A percentile compares a stretch with the other conserved stretches of the same genome.
These are phyloP conservation scores for Boechera retrofracta DNA, from an alignment of 345 rosid genomes.

Conservation along the genomic window DNA sequence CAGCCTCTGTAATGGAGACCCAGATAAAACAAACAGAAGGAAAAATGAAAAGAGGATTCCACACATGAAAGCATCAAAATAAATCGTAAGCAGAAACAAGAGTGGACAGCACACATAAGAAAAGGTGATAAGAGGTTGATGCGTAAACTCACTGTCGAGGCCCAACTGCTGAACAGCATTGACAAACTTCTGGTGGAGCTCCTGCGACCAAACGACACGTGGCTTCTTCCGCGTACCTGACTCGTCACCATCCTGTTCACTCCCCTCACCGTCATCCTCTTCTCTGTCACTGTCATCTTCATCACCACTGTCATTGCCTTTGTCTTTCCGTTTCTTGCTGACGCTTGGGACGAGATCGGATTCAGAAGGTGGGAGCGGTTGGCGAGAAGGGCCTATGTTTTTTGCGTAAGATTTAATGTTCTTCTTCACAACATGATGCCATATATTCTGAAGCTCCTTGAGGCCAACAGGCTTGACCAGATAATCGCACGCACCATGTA, in stretches of 20 bases:
- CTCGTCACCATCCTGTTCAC: constrained; percentile 68
- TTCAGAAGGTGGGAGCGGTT: constrained; percentile 24
- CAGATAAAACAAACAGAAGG: constrained; percentile 7
- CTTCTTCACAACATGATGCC: constrained; percentile 92
- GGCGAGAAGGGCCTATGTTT: constrained; percentile 37
- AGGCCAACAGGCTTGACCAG: constrained; percentile 79
- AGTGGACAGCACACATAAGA: not conserved
- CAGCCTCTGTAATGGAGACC: constrained; percentile 68
- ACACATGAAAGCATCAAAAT: not conserved
- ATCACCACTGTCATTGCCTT: constrained; percentile 34
- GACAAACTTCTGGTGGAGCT: constrained; percentile 84
- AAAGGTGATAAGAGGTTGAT: not conserved
- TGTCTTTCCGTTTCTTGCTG: constrained; percentile 68
- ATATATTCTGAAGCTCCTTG: constrained; percentile 88
- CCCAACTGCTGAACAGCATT: constrained; percentile 87
- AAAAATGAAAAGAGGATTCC: not conserved
- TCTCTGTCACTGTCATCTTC: constrained; percentile 59
- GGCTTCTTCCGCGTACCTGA: constrained; percentile 76
- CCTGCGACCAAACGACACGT: constrained; percentile 91
- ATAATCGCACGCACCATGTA: constrained; percentile 92
- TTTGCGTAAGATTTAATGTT: constrained; percentile 46
- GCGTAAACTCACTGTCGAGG: constrained; percentile 69
- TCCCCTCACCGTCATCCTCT: constrained; percentile 66
- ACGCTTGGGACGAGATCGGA: constrained; percentile 49
- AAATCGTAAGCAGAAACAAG: not conserved